Conservation (phyloP, 768 basidiomycete genomes). For the Mycena kentingensis region DNA sequence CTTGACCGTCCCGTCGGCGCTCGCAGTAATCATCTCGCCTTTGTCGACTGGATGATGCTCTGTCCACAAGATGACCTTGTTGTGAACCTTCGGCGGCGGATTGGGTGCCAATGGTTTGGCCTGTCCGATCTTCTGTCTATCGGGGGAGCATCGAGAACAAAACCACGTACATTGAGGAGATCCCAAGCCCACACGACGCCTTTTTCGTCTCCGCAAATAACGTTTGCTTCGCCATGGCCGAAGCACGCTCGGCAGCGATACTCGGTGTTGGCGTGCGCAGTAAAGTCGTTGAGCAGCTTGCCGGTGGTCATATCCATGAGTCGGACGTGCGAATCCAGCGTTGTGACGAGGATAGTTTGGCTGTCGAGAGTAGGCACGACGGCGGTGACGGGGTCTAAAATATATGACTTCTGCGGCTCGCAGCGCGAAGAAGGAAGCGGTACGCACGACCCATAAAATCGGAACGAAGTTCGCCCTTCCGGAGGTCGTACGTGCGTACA, state of each 20-base stretch:
- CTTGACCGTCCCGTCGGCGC: slow-evolving; percentile 89
- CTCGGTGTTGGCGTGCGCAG: slow-evolving; percentile 69
- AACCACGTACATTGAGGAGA: slow-evolving; percentile 68
- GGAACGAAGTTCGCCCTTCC: slow-evolving; percentile 85
- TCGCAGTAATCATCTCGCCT: slow-evolving; percentile 85
- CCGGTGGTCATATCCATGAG: slow-evolving; percentile 85
- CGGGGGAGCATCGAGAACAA: slow-evolving; percentile 6
- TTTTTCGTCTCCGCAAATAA: slow-evolving; percentile 88
- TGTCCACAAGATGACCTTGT: slow-evolving; percentile 87
- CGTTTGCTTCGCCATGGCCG: slow-evolving; percentile 76
- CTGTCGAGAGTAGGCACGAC: slow-evolving; percentile 78
- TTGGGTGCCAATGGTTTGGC: slow-evolving; percentile 69
- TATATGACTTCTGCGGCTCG: no score
- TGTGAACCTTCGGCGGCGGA: slow-evolving; percentile 77
- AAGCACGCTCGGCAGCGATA: slow-evolving; percentile 85
- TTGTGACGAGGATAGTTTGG: slow-evolving; percentile 79
- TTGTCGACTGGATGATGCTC: slow-evolving; percentile 84
- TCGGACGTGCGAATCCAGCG: slow-evolving; percentile 82
- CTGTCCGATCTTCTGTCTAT: slow-evolving; percentile 41
- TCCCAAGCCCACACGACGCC: slow-evolving; percentile 94
- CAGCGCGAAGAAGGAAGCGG: background rate
- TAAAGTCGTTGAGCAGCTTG: slow-evolving; percentile 82
- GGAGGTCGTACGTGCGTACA: slow-evolving; percentile 91
- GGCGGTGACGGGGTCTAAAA: slow-evolving; percentile 81
- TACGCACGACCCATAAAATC: slow-evolving; percentile 92